phyloP scores from a whole-genome alignment of 768 basidiomycete genomes.

The Podaxis mareebaensis region DNA sequence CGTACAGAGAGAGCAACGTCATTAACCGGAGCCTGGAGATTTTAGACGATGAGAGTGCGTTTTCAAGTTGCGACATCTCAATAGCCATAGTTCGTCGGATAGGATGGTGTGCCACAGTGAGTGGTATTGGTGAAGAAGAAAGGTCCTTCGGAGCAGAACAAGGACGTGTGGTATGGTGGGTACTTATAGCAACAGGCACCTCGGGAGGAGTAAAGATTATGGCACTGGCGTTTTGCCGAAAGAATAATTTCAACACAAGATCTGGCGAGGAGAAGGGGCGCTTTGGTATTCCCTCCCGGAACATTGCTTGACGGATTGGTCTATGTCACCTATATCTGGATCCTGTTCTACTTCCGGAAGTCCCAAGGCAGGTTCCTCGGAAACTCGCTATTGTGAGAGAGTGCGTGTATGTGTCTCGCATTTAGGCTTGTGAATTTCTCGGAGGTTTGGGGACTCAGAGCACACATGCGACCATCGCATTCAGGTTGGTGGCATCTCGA shows the following conservation, averaged over 20 bases:
- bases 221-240: conserved; percentile 9
- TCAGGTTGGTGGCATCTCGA: too few species aligned
- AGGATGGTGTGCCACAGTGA: not conserved
- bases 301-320: conserved; percentile 1
- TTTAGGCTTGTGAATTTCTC: not conserved
- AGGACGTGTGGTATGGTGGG: not conserved
- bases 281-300: not conserved
- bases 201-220: conserved; percentile 1
- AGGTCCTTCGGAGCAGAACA: not conserved
- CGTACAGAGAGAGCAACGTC: conserved; percentile 31
- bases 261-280: not conserved
- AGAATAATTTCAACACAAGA: not conserved
- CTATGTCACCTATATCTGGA: not conserved
- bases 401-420: not conserved
- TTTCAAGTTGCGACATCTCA: not conserved
- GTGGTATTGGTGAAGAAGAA: not conserved
- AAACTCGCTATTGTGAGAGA: not conserved
- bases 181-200: conserved; percentile 10
- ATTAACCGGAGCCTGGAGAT: conserved; percentile 29
- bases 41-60: conserved; percentile 13
- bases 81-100: conserved; percentile 2
- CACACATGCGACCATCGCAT: not conserved
- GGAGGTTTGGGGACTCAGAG: not conserved
- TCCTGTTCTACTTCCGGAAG: conserved; percentile 1
- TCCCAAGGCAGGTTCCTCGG: not conserved